Evolutionary conservation across 2,329 filamentous ascomycete species (phyloP).

Genomic region (Dothiorella sarmentorum): DNA sequence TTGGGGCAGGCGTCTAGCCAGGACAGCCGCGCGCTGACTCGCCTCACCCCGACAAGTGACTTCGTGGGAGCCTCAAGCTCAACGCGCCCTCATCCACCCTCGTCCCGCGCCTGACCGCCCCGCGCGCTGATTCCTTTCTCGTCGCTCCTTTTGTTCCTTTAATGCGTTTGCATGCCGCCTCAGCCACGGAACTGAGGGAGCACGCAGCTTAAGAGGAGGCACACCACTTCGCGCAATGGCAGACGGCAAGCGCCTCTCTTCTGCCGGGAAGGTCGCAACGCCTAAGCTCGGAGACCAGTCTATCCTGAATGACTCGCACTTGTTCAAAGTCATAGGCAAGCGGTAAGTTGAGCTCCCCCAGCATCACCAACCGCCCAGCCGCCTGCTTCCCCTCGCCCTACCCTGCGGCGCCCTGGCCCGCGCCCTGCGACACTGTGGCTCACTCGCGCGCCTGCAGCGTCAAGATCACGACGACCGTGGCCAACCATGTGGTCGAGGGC

Average conservation of each 20-base stretch:
- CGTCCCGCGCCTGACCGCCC: constrained; percentile 23
- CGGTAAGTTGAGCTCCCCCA: constrained; percentile 46
- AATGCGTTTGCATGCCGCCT: constrained; percentile 34
- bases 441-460: constrained; percentile 42
- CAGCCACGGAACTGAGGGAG: constrained; percentile 17
- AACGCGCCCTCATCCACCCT: constrained; percentile 22
- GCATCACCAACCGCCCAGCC: not conserved
- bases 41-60: constrained; percentile 17
- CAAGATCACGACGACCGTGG: constrained; percentile 46
- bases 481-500: constrained; percentile 54
- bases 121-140: constrained; percentile 28
- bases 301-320: constrained; percentile 26
- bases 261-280: constrained; percentile 52
- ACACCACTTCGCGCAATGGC: constrained; percentile 43
- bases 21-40: constrained; percentile 14
- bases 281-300: constrained; percentile 41
- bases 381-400: not conserved
- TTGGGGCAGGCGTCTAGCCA: not conserved
- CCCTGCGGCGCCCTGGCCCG: not conserved
- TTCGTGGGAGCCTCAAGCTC: constrained; percentile 19
- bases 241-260: constrained; percentile 57
- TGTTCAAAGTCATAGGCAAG: constrained; percentile 60
- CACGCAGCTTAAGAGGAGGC: constrained; percentile 19
- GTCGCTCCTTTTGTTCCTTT: constrained; percentile 40
- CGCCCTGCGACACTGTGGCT: constrained; percentile 10